Evolutionary conservation across 345 rosid species (phyloP).

Genomic region (Euphorbia peplus): DNA sequence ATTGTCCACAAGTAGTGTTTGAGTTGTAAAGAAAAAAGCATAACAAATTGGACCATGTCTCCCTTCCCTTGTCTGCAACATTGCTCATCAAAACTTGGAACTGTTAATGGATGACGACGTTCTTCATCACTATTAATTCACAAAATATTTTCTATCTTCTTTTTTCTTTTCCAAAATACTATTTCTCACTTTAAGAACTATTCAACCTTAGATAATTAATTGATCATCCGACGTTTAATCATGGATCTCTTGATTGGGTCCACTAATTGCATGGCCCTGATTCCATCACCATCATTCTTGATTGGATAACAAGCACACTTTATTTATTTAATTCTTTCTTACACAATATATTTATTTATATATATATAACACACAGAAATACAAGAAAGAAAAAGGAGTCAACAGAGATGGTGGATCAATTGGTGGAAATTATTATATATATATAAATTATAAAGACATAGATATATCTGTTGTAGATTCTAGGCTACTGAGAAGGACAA

Average conservation of each 20-base stretch:
- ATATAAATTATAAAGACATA: neutral
- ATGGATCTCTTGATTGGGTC: too few relatives aligned
- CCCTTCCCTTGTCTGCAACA: neutral
- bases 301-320: neutral
- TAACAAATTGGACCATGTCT: neutral
- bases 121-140: neutral
- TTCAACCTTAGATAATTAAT: neutral
- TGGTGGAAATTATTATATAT: neutral
- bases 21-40: neutral
- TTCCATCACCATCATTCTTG: neutral
- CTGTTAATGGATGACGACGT: conserved; percentile 10
- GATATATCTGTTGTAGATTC: conserved; percentile 20
- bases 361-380: too few relatives aligned
- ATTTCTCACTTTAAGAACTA: neutral
- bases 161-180: too few relatives aligned
- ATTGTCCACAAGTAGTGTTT: neutral
- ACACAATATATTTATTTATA: too few relatives aligned
- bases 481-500: conserved; percentile 22
- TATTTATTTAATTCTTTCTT: too few relatives aligned
- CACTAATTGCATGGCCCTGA: conserved; percentile 3
- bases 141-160: too few relatives aligned
- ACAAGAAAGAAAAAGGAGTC: neutral
- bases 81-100: neutral
- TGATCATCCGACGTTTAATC: neutral
- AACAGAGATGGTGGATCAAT: neutral